Evolutionary conservation across 1,284 basidiomycete species (phyloP), one percentile per base, ranked within the genome.

Genomic region (Ustilago shanxiensis): DNA sequence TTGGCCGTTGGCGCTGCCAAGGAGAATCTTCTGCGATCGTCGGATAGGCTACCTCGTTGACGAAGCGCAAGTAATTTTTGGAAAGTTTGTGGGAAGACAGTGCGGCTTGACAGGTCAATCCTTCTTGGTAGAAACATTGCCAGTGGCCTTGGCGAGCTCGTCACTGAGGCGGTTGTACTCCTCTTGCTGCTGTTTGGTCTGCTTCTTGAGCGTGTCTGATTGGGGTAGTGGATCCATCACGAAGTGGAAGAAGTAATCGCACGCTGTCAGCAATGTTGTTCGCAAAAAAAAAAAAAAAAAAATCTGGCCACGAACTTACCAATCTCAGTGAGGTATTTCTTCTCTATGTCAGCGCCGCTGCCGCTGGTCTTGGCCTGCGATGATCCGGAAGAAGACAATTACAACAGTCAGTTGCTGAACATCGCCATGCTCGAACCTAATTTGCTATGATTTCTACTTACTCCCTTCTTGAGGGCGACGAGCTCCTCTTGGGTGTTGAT

Each of bases 401-500:
- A 47, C 5, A 20, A 9, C n/a, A 8, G 44, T 47, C 44, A 47
- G 22, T 47, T 47, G n/a, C 44, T 47, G 44, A 9, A 8, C 1
- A 47, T 47, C 11, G 44, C n/a, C n/a, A 22, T 47, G 37, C 6
- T 16, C 18, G 37, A 16, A 18, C 2, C 16, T 14, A 11, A 7
- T 22, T 20, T 44, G 20, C 3, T 14, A 3, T 44, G 18, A 20
- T 3, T 20, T 52, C 22, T 28, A 71, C 63, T 49, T 79, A 90
- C 90, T 79, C 90, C 88, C 80, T 91, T 90, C 89, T 95, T 94
- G 70, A 96, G 87, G 78, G 92, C 91, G 31, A 91, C 91, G 83
- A 93, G 93, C 83, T 94, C 91, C 82, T 95, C 95, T 87, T 96
- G 94, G 2, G 92, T 90, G 80, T 94, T 91, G 81, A 97, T 93